These are phyloP conservation scores for Nakaseomyces sp. DNA, from an alignment of 1,139 yeast genomes.

Conservation along the genomic window DNA sequence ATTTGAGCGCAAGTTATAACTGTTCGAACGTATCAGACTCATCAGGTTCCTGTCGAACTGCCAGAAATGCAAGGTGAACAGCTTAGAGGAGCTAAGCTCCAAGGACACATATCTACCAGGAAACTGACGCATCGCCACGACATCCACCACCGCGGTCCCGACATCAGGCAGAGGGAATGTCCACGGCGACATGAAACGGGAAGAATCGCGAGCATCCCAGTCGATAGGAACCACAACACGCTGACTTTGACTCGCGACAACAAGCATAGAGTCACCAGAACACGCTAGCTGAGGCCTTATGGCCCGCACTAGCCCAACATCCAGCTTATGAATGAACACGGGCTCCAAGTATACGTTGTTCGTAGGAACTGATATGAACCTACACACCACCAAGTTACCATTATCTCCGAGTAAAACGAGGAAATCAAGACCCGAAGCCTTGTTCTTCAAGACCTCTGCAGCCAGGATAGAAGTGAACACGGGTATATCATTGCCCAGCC, in stretches of 20 bases:
- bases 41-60: background rate
- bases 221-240: conserved; percentile 1
- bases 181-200: background rate
- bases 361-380: conserved; percentile 56
- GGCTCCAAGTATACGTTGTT: conserved; percentile 37
- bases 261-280: background rate
- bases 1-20: conserved; percentile 1
- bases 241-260: background rate
- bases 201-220: too few species aligned
- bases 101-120: background rate
- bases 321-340: background rate
- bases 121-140: background rate
- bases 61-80: background rate
- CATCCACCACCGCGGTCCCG: conserved; percentile 1
- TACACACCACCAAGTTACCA: conserved; percentile 55
- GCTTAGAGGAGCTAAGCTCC: background rate
- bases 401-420: conserved; percentile 74
- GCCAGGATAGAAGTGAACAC: conserved; percentile 53
- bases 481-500: conserved; percentile 36
- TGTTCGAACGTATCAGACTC: background rate
- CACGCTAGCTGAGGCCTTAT: background rate
- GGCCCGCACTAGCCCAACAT: background rate
- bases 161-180: background rate
- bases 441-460: conserved; percentile 30
- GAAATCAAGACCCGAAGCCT: conserved; percentile 39